phyloP scores from a whole-genome alignment of 2,329 filamentous ascomycete genomes.

The Berkeleyomyces rouxiae region DNA sequence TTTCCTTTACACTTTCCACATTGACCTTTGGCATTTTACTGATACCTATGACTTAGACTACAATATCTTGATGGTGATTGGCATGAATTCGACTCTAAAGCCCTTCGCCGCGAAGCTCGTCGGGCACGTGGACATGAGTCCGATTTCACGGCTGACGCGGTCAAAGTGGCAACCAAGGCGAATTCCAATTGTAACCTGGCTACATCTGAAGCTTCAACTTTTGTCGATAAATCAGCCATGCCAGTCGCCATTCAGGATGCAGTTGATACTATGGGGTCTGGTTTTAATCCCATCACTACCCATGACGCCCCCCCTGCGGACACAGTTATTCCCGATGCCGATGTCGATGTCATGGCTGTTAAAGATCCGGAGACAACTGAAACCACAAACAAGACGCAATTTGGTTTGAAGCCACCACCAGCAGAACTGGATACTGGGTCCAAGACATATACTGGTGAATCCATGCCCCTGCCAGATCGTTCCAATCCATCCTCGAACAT shows the following conservation, averaged over 20 bases:
- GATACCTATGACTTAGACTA: conserved; percentile 35
- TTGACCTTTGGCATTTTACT: conserved; percentile 15
- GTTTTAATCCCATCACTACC: neutral
- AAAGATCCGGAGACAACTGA: neutral
- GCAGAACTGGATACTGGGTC: neutral
- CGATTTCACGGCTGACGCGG: conserved; percentile 19
- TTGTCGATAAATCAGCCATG: neutral
- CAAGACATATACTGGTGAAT: neutral
- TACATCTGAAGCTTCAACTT: neutral
- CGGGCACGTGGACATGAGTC: conserved; percentile 27
- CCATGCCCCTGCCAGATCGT: neutral
- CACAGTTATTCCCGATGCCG: neutral
- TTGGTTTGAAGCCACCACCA: conserved; percentile 14
- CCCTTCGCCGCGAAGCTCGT: conserved; percentile 77
- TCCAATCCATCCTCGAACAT: neutral
- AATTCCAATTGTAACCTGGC: neutral
- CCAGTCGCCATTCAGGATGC: neutral
- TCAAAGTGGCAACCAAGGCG: neutral
- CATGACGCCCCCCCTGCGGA: neutral
- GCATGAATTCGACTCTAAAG: conserved; percentile 98
- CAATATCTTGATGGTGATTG: conserved; percentile 77
- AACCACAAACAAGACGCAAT: conserved; percentile 12
- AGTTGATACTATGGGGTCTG: neutral
- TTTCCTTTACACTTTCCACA: neutral
- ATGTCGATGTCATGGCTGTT: neutral